Base-by-base conservation (phyloP, 2,329 filamentous ascomycete genomes). In the Leptosphaerulina australis region DNA sequence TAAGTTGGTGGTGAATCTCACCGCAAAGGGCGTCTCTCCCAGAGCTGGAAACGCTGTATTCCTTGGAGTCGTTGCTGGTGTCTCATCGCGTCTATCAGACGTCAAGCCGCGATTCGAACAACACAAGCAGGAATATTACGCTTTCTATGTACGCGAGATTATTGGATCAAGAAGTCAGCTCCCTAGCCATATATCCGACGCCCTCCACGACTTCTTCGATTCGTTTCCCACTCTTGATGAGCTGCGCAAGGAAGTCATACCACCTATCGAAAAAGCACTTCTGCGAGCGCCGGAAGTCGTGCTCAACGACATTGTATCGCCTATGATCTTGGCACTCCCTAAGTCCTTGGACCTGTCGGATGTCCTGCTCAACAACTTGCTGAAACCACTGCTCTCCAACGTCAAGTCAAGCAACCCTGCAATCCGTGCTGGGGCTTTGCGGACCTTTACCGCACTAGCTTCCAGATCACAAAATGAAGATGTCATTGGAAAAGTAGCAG, bases 271-370 rank as follows among this genome's bases (percentile, higher is more conserved):
- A 68, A 97, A 96, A 75, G 87, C 89, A 5, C 81, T 99, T 46
- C 76, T 99, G 35, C 84, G 95, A 68, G 88, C 93, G 6, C 95
- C 94, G 1, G 94, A 99, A 74, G 87, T 97, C 33, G 85, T 96
- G 11, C 78, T 97, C 21, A 86, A 88, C 61, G 88, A 91, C 56
- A 80, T 97, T 18, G 76, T 97, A 39, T 83, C 87, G 5, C 84
- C 88, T 10, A 79, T 97, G 35, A 80, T 95, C 51, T 73, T 80
- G 7, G 84, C 90, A 21, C 77, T 99, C 5, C 85, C 91, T 1
- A 68, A 76, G 21, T 77, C 78, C 5, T 81, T 94, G 61, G 93
- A 99, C 64, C 79, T 97, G 14, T 93, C 93, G 7, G 82, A 85
- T 28, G 76, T 88, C 4, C 79, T 97, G 14, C 81, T 83, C 43